A percentile compares a stretch with the other conserved stretches of the same genome.
Conservation (phyloP, 768 basidiomycete species). For the Phlebiopsis flavidoalba region DNA sequence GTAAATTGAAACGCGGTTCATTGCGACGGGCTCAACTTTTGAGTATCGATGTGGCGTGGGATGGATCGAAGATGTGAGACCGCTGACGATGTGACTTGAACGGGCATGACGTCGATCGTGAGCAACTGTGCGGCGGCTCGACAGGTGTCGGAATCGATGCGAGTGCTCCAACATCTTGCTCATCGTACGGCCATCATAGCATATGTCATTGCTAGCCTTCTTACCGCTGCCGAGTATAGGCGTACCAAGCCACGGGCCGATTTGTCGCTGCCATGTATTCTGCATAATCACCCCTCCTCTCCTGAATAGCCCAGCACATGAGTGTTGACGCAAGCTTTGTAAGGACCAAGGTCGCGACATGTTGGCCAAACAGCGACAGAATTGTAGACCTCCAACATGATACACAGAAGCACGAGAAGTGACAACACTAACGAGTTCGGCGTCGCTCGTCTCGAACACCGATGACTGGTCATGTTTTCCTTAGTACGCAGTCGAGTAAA, state of each 20-base stretch:
- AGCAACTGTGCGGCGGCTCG: not conserved
- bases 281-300: not conserved
- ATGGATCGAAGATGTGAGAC: not conserved
- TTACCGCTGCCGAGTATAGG: not conserved
- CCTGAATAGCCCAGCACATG: constrained; percentile 9
- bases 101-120: constrained; percentile 15
- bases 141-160: too few species aligned
- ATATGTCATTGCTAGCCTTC: constrained; percentile 1
- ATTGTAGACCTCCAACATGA: constrained; percentile 24
- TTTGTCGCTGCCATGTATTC: not conserved
- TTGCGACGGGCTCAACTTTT: not conserved
- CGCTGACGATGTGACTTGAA: not conserved
- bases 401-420: constrained; percentile 25
- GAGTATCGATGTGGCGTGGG: not conserved
- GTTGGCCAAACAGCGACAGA: constrained; percentile 19
- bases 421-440: constrained; percentile 62
- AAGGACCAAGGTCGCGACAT: constrained; percentile 21
- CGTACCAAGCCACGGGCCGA: not conserved
- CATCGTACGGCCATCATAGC: not conserved
- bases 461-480: constrained; percentile 51
- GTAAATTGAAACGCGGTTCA: not conserved
- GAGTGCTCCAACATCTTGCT: constrained; percentile 2
- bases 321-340: constrained; percentile 16
- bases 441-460: constrained; percentile 50
- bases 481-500: not conserved